Evolutionary conservation across 169 alveolate species (phyloP), one percentile per base, ranked within the genome.

Genomic region (Cryptosporidium tyzzeri): DNA sequence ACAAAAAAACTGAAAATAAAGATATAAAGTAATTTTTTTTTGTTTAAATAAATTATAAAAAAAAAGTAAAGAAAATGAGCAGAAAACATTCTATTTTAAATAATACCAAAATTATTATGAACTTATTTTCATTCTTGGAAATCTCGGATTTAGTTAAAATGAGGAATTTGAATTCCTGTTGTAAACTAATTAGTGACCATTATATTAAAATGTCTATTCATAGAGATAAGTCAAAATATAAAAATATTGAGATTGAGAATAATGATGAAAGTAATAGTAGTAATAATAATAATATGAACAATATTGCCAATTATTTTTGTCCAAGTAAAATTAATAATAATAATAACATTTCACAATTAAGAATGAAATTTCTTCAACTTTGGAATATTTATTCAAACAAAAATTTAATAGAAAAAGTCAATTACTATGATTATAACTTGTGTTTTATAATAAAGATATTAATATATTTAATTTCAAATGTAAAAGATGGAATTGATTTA

Each of bases 311-410:
- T 3, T 12, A 12, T 7, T 37, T 16, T 48, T 45, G 23, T 58
- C 14, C 71, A 55, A 8, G 33, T 33, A 33, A 21, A 23, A 4
- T 35, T 21, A n/a, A n/a, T 55, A 44, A 73, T 55, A 9, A 18
- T 12, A 73, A 39, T 31, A 55, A 39, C n/a, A 55, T 21, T 45
- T 80, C 89, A 8, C 39, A 45, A 62, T 41, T 80, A 65, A 37
- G 89, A 18, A 37, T 65, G 75, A 80, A 80, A 44, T 80, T 80
- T 65, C 41, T 80, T 9, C 80, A 80, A 41, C 31, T 80, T 18
- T 80, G 89, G 89, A 80, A 80, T 65, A 80, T 62, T 41, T 80
- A 65, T 29, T 80, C 89, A 59, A 80, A 80, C 37, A 80, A 62
- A 21, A 59, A 41, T 33, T 44, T 10, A 31, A 65, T 65, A 1